A percentile compares a stretch with the other conserved stretches of the same genome.
These are phyloP conservation scores for Ceriops decandra DNA, from an alignment of 345 rosid genomes.

Conservation along the genomic window DNA sequence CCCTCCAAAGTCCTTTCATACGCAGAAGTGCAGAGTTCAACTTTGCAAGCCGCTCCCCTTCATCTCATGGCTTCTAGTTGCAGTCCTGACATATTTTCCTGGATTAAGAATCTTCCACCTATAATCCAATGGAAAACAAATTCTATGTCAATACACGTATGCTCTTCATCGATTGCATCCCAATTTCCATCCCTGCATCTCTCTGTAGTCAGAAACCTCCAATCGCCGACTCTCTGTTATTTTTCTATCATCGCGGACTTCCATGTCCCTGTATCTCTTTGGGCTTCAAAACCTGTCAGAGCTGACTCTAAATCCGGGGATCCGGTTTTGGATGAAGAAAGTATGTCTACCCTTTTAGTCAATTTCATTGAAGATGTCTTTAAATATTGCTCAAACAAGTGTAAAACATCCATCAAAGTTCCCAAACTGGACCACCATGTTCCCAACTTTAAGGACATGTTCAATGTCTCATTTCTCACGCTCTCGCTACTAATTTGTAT, in stretches of 20 bases:
- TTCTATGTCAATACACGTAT: conserved; percentile 49
- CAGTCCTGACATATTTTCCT: conserved; percentile 48
- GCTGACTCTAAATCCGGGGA: conserved; percentile 34
- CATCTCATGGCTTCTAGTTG: conserved; percentile 53
- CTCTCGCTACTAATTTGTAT: conserved; percentile 59
- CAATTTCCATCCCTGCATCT: conserved; percentile 55
- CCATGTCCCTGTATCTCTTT: conserved; percentile 50
- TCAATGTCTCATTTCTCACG: conserved; percentile 64
- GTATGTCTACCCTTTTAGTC: conserved; percentile 39
- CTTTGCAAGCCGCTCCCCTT: not conserved
- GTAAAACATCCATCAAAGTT: conserved; percentile 32
- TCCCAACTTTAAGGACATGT: conserved; percentile 45
- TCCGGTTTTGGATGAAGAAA: conserved; percentile 31
- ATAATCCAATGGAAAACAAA: conserved; percentile 49
- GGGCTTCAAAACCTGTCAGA: conserved; percentile 56
- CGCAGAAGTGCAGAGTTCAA: not conserved
- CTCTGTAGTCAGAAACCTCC: conserved; percentile 32
- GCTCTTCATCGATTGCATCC: conserved; percentile 48
- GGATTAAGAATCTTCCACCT: conserved; percentile 67
- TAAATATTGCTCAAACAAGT: conserved; percentile 41
- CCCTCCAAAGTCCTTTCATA: not conserved
- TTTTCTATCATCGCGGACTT: conserved; percentile 53
- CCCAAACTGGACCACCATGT: conserved; percentile 33
- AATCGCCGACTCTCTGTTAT: conserved; percentile 28
- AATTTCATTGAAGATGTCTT: conserved; percentile 61